Evolutionary conservation across 2,329 filamentous ascomycete species (phyloP), one percentile per base, ranked within the genome.

Genomic region (Paracamarosporium sp.): DNA sequence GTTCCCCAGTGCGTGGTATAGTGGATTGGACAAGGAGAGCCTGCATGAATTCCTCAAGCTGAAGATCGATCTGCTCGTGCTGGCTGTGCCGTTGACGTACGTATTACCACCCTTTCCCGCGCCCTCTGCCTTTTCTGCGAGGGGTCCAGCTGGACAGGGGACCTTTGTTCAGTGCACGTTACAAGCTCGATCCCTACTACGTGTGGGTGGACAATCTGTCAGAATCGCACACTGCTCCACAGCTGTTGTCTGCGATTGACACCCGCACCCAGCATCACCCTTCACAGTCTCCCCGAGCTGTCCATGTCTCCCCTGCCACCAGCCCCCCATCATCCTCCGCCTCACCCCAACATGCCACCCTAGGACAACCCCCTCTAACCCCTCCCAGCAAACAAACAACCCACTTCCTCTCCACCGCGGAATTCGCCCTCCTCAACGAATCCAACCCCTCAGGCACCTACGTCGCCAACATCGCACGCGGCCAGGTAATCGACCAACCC

Each of bases 401-500:
- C 2, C 78, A 83, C 62, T 73, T 88, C 44, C 76, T 88, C n/a
- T 81, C 81, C 2, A 79, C 76, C 3, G 75, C 79, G 15, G 86
- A 88, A 68, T 85, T 88, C 63, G 72, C 77, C 1, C 65, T 85
- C 7, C 78, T 92, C n/a, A 78, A 82, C 9, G 75, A 76, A 20
- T 68, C 67, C 43, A 74, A 74, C 9, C 66, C 74, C 2, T 71
- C 76, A 31, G 70, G 80, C 35, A 85, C 88, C 0, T 91, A 88
- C 60, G 67, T 94, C 6, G 84, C 86, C 50, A 93, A 94, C 67
- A 90, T 93, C 61, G 86, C 88, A 0, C 84, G 91, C 1, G 91
- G 88, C 0, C 78, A 79, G 31, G 84, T 90, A 40, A 74, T 91
- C 13, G 81, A 89, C 51, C 85, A 88, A 61, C 76, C 83, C 2